phyloP scores from a whole-genome alignment of 1,284 basidiomycete species.

The Ustilago xerochloae region DNA sequence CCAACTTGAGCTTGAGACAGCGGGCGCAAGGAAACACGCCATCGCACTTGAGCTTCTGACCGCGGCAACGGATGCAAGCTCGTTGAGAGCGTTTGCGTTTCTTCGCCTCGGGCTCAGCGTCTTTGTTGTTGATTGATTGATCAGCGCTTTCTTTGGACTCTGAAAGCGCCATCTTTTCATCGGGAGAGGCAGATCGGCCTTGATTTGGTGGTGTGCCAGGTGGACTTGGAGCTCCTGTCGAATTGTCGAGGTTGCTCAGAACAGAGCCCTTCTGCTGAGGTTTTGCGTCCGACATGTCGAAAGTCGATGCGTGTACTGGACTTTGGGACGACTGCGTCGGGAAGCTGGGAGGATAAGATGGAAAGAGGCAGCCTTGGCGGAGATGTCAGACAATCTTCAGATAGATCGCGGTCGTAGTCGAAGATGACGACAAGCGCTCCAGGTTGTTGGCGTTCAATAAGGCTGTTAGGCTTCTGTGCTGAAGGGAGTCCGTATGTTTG shows the following conservation, averaged over 20 bases:
- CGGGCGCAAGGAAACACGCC: conserved; percentile 48
- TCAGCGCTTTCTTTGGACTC: conserved; percentile 23
- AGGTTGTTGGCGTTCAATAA: too few relatives aligned
- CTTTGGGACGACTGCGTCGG: neutral
- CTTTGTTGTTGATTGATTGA: conserved; percentile 10
- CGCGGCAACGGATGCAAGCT: conserved; percentile 46
- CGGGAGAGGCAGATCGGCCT: conserved; percentile 18
- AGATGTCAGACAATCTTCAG: too few relatives aligned
- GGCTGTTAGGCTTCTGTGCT: too few relatives aligned
- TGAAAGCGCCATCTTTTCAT: conserved; percentile 18
- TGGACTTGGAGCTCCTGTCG: conserved; percentile 15
- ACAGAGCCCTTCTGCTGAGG: conserved; percentile 33
- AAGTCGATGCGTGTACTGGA: neutral
- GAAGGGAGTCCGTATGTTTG: too few relatives aligned
- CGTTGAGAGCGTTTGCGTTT: conserved; percentile 51
- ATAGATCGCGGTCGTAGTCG: neutral
- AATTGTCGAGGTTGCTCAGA: conserved; percentile 36
- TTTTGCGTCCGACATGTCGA: conserved; percentile 28
- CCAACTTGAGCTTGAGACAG: conserved; percentile 47
- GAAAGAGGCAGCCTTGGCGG: neutral
- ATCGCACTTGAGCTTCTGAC: conserved; percentile 52
- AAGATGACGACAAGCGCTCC: too few relatives aligned
- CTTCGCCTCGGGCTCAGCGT: conserved; percentile 39
- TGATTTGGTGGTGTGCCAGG: conserved; percentile 15
- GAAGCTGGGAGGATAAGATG: too few relatives aligned